Conservation (phyloP, 176 grass and related monocot species). For the Saccharum spontaneum region DNA sequence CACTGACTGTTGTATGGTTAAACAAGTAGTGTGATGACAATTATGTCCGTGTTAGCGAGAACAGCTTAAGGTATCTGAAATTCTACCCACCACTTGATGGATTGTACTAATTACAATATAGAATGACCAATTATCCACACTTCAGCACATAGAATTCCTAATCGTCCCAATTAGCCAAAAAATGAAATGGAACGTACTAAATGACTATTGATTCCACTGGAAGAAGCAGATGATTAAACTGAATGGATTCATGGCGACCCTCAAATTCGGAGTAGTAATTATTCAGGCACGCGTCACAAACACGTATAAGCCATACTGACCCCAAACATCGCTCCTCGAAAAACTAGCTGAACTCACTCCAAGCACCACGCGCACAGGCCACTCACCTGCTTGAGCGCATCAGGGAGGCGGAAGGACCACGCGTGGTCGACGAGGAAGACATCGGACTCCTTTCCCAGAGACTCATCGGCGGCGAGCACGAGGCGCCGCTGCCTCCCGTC, state of each 20-base stretch:
- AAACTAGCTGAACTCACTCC: not conserved
- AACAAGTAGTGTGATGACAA: not conserved
- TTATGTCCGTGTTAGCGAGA: not conserved
- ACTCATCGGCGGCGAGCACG: constrained; percentile 26
- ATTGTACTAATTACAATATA: not conserved
- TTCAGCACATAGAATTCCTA: not conserved
- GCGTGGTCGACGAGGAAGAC: constrained; percentile 93
- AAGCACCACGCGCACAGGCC: not conserved
- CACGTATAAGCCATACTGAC: not conserved
- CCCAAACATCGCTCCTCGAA: not conserved
- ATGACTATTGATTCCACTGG: not conserved
- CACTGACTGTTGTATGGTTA: not conserved
- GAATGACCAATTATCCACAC: not conserved
- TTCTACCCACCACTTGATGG: not conserved
- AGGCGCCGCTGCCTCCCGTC: constrained; percentile 64
- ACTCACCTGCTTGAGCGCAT: constrained; percentile 78
- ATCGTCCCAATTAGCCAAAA: not conserved
- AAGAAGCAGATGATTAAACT: not conserved
- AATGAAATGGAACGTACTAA: not conserved
- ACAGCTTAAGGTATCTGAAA: not conserved
- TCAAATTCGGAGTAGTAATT: not conserved
- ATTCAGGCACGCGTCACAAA: not conserved
- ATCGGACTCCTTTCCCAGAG: constrained; percentile 55
- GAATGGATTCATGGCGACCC: not conserved
- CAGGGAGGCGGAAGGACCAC: constrained; percentile 85